Evolutionary conservation across 345 rosid species (phyloP).

Genomic region (Arabidopsis arenosa): DNA sequence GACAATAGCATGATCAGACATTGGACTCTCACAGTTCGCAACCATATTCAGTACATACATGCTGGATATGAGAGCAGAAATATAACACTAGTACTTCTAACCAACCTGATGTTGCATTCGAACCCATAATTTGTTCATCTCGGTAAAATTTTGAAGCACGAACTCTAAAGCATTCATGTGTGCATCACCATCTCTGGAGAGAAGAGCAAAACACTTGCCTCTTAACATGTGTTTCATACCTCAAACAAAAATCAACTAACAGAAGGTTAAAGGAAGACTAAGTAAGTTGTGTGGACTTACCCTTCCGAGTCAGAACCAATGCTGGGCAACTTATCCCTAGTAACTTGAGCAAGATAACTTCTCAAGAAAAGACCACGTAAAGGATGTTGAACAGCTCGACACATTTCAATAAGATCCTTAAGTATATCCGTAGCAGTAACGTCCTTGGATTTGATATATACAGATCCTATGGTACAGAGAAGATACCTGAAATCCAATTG

Average conservation of each 20-base stretch:
- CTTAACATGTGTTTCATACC: slow-evolving; percentile 10
- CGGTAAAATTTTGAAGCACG: slow-evolving; percentile 91
- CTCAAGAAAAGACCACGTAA: slow-evolving; percentile 96
- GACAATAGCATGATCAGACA: slow-evolving; percentile 83
- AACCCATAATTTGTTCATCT: slow-evolving; percentile 99
- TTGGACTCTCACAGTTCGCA: slow-evolving; percentile 77
- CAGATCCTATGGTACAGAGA: slow-evolving; percentile 95
- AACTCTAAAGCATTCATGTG: slow-evolving; percentile 84
- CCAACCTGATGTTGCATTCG: slow-evolving; percentile 99
- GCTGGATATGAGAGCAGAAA: slow-evolving; percentile 43
- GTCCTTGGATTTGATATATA: slow-evolving; percentile 92
- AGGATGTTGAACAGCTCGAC: slow-evolving; percentile 98
- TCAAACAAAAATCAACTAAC: neutral
- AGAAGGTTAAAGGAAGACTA: slow-evolving; percentile 15
- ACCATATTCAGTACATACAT: slow-evolving; percentile 53
- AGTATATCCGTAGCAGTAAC: slow-evolving; percentile 91
- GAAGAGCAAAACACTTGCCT: slow-evolving; percentile 21
- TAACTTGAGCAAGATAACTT: slow-evolving; percentile 96
- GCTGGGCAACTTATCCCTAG: slow-evolving; percentile 90
- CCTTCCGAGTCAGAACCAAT: slow-evolving; percentile 85
- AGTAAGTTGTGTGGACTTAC: slow-evolving; percentile 48
- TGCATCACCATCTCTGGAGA: slow-evolving; percentile 82
- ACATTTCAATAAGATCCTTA: slow-evolving; percentile 99
- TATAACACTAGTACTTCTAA: slow-evolving; percentile 45
- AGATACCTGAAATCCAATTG: slow-evolving; percentile 66